Percentiles rank a stretch among this genome's conserved stretches.
phyloP scores from a whole-genome alignment of 2,329 filamentous ascomycete species.

The Claviceps sp. region DNA sequence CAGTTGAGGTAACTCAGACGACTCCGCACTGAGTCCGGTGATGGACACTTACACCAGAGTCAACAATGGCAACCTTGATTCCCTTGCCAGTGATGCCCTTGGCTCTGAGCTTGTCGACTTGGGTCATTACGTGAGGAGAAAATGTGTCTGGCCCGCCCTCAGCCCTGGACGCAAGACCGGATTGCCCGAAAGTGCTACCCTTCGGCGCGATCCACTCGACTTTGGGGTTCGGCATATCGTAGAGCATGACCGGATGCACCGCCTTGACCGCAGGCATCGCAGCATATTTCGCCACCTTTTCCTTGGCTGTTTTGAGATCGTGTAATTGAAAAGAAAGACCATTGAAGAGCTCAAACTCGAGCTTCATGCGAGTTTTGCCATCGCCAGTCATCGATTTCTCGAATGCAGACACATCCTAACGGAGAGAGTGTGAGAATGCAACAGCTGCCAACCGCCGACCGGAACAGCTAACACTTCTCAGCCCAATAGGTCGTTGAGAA shows the following conservation, averaged over 20 bases:
- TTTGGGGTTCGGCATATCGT: slow-evolving; percentile 30
- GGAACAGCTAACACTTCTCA: neutral
- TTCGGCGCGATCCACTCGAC: slow-evolving; percentile 28
- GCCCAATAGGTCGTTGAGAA: neutral
- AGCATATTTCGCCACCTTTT: slow-evolving; percentile 27
- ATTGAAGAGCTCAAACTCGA: slow-evolving; percentile 39
- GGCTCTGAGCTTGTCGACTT: slow-evolving; percentile 38
- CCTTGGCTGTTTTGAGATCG: slow-evolving; percentile 29
- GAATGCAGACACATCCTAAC: slow-evolving; percentile 8
- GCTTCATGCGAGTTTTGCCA: slow-evolving; percentile 31
- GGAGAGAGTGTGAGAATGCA: neutral
- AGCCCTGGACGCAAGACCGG: slow-evolving; percentile 9
- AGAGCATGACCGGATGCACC: slow-evolving; percentile 34
- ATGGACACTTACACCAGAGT: slow-evolving; percentile 34
- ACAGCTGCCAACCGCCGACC: too few species aligned
- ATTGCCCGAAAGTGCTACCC: slow-evolving; percentile 10
- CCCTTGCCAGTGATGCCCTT: slow-evolving; percentile 35
- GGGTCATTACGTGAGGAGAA: slow-evolving; percentile 41
- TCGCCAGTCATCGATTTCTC: slow-evolving; percentile 14
- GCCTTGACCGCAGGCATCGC: slow-evolving; percentile 31
- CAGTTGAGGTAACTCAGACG: neutral
- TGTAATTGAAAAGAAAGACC: slow-evolving; percentile 40
- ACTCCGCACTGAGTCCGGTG: neutral
- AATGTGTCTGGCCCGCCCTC: slow-evolving; percentile 22
- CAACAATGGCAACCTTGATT: slow-evolving; percentile 39